Conservation (phyloP, 164 flowering plant genomes). For the Cinnamomum micranthum region DNA sequence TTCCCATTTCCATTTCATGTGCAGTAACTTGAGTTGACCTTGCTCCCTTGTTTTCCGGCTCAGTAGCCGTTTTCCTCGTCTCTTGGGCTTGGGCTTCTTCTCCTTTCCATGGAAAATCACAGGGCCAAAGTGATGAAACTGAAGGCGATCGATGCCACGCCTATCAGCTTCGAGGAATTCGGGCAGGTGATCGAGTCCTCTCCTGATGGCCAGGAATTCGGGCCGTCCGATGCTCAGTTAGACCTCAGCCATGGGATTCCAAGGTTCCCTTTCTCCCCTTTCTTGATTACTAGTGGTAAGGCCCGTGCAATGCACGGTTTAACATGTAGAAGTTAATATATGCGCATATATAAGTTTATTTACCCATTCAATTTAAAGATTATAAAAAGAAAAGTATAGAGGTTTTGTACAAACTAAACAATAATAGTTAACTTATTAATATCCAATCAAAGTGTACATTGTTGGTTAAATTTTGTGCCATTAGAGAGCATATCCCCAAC, state of each 20-base stretch:
- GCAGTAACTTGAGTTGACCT: too few species aligned
- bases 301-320: too few species aligned
- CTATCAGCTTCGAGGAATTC: conserved; percentile 55
- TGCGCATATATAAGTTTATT: too few species aligned
- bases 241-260: conserved; percentile 81
- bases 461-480: too few species aligned
- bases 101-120: neutral
- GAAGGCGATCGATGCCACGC: conserved; percentile 69
- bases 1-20: neutral
- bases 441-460: too few species aligned
- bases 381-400: too few species aligned
- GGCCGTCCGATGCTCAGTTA: conserved; percentile 79
- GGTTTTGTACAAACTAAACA: too few species aligned
- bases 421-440: too few species aligned
- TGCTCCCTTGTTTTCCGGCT: neutral
- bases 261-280: conserved; percentile 33
- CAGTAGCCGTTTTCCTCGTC: neutral
- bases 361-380: too few species aligned
- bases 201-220: conserved; percentile 67
- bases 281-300: too few species aligned
- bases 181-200: conserved; percentile 80
- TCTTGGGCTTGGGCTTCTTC: neutral
- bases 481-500: too few species aligned
- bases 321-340: too few species aligned
- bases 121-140: conserved; percentile 15